phyloP scores from a whole-genome alignment of 495 filamentous ascomycete species.

The Aspergillus ellipticus region DNA sequence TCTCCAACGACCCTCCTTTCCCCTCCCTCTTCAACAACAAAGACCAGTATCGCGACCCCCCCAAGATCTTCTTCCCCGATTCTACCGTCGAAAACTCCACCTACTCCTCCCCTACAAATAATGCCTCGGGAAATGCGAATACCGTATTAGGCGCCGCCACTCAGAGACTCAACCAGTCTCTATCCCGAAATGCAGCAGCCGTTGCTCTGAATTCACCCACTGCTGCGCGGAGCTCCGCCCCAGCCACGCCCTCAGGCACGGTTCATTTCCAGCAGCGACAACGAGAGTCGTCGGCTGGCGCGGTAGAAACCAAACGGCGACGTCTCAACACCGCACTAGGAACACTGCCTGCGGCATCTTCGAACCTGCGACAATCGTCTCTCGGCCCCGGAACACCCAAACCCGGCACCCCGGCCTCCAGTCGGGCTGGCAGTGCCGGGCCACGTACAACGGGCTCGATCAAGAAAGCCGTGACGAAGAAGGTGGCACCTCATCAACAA shows the following conservation, averaged over 20 bases:
- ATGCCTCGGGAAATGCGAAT: conserved; percentile 42
- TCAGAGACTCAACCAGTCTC: conserved; percentile 44
- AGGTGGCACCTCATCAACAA: conserved; percentile 64
- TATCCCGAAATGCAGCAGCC: conserved; percentile 22
- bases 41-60: conserved; percentile 54
- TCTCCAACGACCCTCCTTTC: conserved; percentile 71
- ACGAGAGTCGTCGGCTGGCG: conserved; percentile 75
- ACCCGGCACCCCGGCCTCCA: conserved; percentile 57
- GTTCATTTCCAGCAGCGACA: conserved; percentile 59
- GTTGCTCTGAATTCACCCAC: conserved; percentile 26
- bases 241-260: conserved; percentile 61
- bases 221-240: conserved; percentile 50
- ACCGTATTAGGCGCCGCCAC: conserved; percentile 40
- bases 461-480: conserved; percentile 62
- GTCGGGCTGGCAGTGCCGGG: conserved; percentile 68
- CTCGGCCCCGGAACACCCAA: conserved; percentile 86
- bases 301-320: conserved; percentile 68
- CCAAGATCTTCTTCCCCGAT: conserved; percentile 48
- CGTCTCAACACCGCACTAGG: conserved; percentile 64
- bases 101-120: conserved; percentile 40
- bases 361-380: conserved; percentile 75
- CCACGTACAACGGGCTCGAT: conserved; percentile 50
- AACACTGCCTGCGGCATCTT: conserved; percentile 63
- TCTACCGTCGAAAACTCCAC: conserved; percentile 33
- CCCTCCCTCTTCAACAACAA: conserved; percentile 71